phyloP scores from a whole-genome alignment of 139 green algal genomes.

The Chlorella sp. region DNA sequence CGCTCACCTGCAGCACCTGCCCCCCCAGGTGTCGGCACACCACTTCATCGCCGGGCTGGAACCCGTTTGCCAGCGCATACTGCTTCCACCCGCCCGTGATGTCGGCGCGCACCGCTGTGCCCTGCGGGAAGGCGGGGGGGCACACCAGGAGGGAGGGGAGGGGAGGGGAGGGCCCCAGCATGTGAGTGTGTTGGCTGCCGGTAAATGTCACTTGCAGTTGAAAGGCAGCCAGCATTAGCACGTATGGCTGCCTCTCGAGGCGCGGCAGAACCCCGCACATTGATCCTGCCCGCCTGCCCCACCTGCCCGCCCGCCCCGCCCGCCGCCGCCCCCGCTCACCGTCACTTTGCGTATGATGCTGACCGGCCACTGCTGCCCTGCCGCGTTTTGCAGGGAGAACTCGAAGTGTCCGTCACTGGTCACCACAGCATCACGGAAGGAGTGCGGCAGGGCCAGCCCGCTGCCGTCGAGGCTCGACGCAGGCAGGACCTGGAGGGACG shows the following conservation, averaged over 20 bases:
- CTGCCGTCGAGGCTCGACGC: slow-evolving; percentile 6
- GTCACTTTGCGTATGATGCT: slow-evolving; percentile 20
- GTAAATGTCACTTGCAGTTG: too few relatives aligned
- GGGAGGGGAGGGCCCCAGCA: too few relatives aligned
- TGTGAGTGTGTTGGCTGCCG: too few relatives aligned
- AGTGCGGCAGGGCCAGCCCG: background rate
- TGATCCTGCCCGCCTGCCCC: too few relatives aligned
- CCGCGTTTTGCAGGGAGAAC: background rate
- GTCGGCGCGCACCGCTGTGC: background rate
- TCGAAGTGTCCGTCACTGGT: background rate
- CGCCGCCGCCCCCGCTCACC: background rate
- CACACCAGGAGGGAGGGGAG: background rate
- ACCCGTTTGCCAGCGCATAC: background rate
- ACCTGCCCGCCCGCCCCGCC: background rate
- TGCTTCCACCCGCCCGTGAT: slow-evolving; percentile 2
- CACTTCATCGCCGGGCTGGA: slow-evolving; percentile 9
- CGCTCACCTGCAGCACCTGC: background rate
- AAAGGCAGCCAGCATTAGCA: background rate
- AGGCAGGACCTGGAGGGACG: background rate
- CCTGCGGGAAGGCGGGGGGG: background rate
- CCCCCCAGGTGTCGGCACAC: background rate
- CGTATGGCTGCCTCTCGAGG: background rate
- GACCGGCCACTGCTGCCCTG: background rate
- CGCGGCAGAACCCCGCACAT: background rate
- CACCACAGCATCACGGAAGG: slow-evolving; percentile 11